phyloP scores from a whole-genome alignment of 2,329 filamentous ascomycete species.

The Phaeosphaeria sp. region DNA sequence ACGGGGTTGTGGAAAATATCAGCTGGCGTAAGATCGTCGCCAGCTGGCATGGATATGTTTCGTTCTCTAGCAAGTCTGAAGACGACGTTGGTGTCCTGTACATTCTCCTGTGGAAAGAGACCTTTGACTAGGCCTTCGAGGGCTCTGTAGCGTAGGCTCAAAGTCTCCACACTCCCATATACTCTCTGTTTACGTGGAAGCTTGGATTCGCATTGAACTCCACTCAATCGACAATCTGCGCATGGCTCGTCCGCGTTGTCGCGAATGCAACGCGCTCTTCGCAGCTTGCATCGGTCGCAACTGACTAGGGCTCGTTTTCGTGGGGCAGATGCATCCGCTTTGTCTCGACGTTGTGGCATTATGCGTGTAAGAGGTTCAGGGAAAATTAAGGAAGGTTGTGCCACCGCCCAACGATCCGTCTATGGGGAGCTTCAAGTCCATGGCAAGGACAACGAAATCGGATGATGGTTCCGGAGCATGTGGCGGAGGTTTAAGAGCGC shows the following conservation, averaged over 20 bases:
- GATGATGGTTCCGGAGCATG: not conserved
- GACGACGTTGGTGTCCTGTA: conserved; percentile 48
- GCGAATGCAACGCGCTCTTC: conserved; percentile 39
- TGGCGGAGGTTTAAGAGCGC: not conserved
- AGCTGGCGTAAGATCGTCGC: conserved; percentile 33
- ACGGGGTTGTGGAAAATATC: conserved; percentile 30
- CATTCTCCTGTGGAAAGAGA: conserved; percentile 50
- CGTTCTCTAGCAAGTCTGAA: conserved; percentile 50
- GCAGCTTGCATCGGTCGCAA: conserved; percentile 40
- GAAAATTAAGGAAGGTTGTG: not conserved
- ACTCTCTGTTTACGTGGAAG: conserved; percentile 55
- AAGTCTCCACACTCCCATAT: conserved; percentile 56
- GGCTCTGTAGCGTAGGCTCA: conserved; percentile 53
- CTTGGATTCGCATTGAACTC: conserved; percentile 52
- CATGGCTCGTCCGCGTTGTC: conserved; percentile 41
- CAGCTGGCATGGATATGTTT: conserved; percentile 47
- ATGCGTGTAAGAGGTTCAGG: not conserved
- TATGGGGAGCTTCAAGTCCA: conserved; percentile 1
- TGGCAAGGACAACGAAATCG: not conserved
- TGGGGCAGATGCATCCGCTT: conserved; percentile 23
- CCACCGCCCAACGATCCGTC: not conserved
- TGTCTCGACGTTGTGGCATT: conserved; percentile 22
- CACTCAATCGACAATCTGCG: conserved; percentile 49
- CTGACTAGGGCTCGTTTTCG: conserved; percentile 40
- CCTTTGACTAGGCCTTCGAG: conserved; percentile 53